Percentiles rank a stretch among this genome's conserved stretches.
These are phyloP conservation scores for Bryoglossum gracile DNA, from an alignment of 495 filamentous ascomycete genomes.

Conservation along the genomic window DNA sequence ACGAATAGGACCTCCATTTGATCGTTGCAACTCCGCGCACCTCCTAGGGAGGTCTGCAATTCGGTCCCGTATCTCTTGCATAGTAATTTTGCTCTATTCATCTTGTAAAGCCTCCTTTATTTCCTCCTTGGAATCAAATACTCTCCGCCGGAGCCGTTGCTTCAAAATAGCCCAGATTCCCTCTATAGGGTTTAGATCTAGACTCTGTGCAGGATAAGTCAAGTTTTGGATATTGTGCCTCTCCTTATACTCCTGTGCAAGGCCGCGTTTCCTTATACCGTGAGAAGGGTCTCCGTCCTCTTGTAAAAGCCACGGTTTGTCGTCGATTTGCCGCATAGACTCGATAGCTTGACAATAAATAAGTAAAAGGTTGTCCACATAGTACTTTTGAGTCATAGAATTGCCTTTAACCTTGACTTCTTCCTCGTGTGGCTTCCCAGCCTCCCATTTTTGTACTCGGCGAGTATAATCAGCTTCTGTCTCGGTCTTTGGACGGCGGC, in stretches of 20 bases:
- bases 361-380: slow-evolving; percentile 9
- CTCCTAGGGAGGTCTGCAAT: too few relatives aligned
- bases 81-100: too few relatives aligned
- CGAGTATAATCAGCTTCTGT: slow-evolving; percentile 4
- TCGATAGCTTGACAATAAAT: neutral
- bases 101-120: too few relatives aligned
- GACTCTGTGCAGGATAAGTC: neutral
- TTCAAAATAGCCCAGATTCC: slow-evolving; percentile 11
- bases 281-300: slow-evolving; percentile 11
- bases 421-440: neutral
- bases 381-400: too few relatives aligned
- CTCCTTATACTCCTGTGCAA: neutral
- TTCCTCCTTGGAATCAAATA: slow-evolving; percentile 4
- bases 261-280: slow-evolving; percentile 1
- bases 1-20: too few relatives aligned
- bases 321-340: neutral
- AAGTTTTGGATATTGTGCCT: neutral
- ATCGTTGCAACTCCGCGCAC: too few relatives aligned
- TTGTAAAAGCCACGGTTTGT: slow-evolving; percentile 7
- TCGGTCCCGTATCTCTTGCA: too few relatives aligned
- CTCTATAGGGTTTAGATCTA: slow-evolving; percentile 8
- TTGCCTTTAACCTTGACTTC: slow-evolving; percentile 7
- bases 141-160: slow-evolving; percentile 4
- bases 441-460: slow-evolving; percentile 1
- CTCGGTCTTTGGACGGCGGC: too few relatives aligned